Base-by-base conservation (phyloP, 495 filamentous ascomycete species). In the Tuber umbilicatum region DNA sequence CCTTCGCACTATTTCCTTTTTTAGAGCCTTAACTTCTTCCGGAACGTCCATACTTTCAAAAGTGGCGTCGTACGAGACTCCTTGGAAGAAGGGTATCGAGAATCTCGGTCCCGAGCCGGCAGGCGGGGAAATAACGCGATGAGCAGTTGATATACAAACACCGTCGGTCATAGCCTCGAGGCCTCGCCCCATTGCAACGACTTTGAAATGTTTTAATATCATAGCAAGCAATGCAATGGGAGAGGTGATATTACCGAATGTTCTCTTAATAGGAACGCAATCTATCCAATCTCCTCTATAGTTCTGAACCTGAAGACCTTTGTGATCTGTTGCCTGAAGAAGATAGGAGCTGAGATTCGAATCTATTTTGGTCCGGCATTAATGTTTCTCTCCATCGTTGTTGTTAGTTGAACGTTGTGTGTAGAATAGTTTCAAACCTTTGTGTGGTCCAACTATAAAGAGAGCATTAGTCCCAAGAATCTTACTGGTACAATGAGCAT, bases 121-220 rank as follows among this genome's bases (percentile, higher is more conserved):
- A 1, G 81, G 73, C 0, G 92, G 92, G 5, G 86, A 87, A 2
- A 91, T 84, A 55, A 97, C 94, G 9, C 94, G 89, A 81, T 97
- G 94, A 35, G 93, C 96, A 0, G 94, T 97, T 55, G 88, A 89
- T 45, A 89, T 90, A 81, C 94, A 97, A 0, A 97, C 92, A 7
- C 95, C 94, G 27, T 89, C 88, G 2, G 95, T 97, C 64, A 99
- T 85, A 1, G 94, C 94, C 83, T 97, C 94, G 35, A 99, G 85
- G 0, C 93, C 93, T 81, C 97, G 93, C 0, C 95, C 95, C 78
- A 99, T 96, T 69, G 94, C 94, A 1, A 97, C 92, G 0, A 99
- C 94, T 71, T 71, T 77, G 17, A 35, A 64, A 64, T 35, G 6
- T 17, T 35, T 71, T 27, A 43, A 38, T 38, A 60, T 77, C 68